These are phyloP conservation scores for Skeletonema potamos DNA, from an alignment of 108 stramenopile species.

Conservation along the genomic window DNA sequence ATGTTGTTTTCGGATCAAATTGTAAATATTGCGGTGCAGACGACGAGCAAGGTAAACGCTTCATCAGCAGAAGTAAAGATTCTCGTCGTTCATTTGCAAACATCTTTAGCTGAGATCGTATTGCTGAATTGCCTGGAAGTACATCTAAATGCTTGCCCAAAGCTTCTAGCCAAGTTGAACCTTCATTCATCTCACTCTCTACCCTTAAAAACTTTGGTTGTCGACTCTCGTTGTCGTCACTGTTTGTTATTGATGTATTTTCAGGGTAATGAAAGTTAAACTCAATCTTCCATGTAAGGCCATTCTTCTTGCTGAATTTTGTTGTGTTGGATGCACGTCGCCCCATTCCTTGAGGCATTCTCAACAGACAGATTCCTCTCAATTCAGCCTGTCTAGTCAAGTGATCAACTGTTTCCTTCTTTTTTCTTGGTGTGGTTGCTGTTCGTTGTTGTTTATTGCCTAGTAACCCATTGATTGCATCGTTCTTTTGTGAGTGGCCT, in stretches of 20 bases:
- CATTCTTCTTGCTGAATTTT: conserved; percentile 41
- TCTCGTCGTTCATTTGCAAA: conserved; percentile 36
- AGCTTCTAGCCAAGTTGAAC: conserved; percentile 21
- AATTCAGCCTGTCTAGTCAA: conserved; percentile 58
- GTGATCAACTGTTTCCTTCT: conserved; percentile 28
- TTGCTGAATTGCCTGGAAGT: conserved; percentile 35
- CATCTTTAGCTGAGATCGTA: conserved; percentile 18
- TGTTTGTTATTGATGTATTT: not conserved
- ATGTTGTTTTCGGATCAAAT: conserved; percentile 37
- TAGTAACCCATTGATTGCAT: conserved; percentile 8
- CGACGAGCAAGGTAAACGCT: conserved; percentile 59
- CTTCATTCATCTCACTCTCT: conserved; percentile 23
- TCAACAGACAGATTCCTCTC: conserved; percentile 52
- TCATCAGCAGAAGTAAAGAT: conserved; percentile 34
- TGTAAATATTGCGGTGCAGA: conserved; percentile 53
- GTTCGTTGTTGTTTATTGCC: conserved; percentile 1
- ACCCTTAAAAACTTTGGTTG: conserved; percentile 26
- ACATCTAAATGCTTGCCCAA: conserved; percentile 41
- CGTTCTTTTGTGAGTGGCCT: conserved; percentile 3
- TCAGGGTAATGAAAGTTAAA: conserved; percentile 21
- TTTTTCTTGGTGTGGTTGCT: not conserved
- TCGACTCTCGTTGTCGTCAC: not conserved
- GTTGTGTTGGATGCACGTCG: conserved; percentile 65
- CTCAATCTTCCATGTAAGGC: conserved; percentile 48
- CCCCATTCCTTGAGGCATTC: conserved; percentile 74